Conservation (phyloP, 192 early-diverging fungal genomes). For the Coemansia javaensis region DNA sequence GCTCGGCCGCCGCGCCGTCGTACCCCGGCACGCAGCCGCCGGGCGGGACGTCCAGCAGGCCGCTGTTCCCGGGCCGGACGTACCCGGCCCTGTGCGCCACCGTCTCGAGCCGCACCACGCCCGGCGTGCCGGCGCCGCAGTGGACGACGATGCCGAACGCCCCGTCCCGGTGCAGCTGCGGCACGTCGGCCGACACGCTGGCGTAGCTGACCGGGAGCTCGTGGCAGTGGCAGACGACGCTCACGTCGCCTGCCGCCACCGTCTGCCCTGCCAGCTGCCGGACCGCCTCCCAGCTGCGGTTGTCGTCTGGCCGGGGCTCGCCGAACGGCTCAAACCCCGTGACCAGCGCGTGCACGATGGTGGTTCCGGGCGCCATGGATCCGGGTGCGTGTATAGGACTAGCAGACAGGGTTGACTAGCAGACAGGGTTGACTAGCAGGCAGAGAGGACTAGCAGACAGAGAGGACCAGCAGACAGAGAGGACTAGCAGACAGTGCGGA, state of each 20-base stretch:
- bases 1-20: conserved; percentile 6
- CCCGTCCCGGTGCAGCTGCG: conserved; percentile 33
- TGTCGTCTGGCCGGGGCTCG: conserved; percentile 25
- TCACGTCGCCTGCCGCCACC: conserved; percentile 1
- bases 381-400: too few species aligned
- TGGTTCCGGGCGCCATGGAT: conserved; percentile 5
- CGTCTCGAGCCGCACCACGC: conserved; percentile 44
- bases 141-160: conserved; percentile 53
- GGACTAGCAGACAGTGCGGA: too few species aligned
- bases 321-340: conserved; percentile 55
- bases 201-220: conserved; percentile 58
- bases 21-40: conserved; percentile 32
- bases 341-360: conserved; percentile 24
- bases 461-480: too few species aligned
- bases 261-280: conserved; percentile 18
- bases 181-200: conserved; percentile 42
- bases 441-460: too few species aligned
- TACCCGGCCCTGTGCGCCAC: conserved; percentile 53
- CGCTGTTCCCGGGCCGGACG: conserved; percentile 44
- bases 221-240: conserved; percentile 30
- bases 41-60: conserved; percentile 24
- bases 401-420: too few species aligned
- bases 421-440: too few species aligned
- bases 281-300: conserved; percentile 50
- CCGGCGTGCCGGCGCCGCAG: conserved; percentile 50